Evolutionary conservation across 768 basidiomycete genomes (phyloP).

Genomic region (Infundibulicybe gibba): DNA sequence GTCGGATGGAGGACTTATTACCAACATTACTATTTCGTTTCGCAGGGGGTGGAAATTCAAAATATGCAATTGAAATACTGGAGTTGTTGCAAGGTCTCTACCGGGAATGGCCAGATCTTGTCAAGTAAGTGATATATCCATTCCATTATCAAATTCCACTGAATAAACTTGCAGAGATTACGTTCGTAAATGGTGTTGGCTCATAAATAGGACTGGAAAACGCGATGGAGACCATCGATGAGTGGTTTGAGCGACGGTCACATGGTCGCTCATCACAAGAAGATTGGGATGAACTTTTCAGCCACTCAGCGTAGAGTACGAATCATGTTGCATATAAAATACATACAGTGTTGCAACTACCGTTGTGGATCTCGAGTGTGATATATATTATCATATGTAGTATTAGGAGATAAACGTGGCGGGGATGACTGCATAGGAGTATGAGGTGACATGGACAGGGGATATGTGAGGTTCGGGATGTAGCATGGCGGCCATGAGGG

Average conservation of each 20-base stretch:
- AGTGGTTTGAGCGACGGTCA: conserved; percentile 14
- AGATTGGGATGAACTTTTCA: conserved; percentile 6
- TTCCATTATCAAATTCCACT: not conserved
- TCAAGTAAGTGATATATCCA: conserved; percentile 15
- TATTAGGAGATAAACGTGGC: not conserved
- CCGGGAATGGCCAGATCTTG: conserved; percentile 24
- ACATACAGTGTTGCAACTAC: not conserved
- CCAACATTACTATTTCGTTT: conserved; percentile 28
- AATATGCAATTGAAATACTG: conserved; percentile 28
- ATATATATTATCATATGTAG: not conserved
- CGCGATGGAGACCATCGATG: conserved; percentile 3
- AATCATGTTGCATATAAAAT: not conserved
- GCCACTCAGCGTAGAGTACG: not conserved
- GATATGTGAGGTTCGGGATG: too few species aligned
- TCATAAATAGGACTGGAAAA: conserved; percentile 13
- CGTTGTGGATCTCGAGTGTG: too few species aligned
- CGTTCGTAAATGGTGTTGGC: conserved; percentile 15
- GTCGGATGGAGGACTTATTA: conserved; percentile 26
- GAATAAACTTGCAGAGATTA: conserved; percentile 5
- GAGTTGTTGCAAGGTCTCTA: conserved; percentile 27
- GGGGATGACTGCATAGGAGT: not conserved
- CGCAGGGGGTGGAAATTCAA: conserved; percentile 25
- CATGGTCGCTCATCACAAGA: conserved; percentile 9
- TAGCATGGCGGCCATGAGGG: too few species aligned
- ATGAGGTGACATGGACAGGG: too few species aligned